Evolutionary conservation across 2,329 filamentous ascomycete genomes (phyloP), one percentile per base, ranked within the genome.

Genomic region (Macrophomina phaseolina): DNA sequence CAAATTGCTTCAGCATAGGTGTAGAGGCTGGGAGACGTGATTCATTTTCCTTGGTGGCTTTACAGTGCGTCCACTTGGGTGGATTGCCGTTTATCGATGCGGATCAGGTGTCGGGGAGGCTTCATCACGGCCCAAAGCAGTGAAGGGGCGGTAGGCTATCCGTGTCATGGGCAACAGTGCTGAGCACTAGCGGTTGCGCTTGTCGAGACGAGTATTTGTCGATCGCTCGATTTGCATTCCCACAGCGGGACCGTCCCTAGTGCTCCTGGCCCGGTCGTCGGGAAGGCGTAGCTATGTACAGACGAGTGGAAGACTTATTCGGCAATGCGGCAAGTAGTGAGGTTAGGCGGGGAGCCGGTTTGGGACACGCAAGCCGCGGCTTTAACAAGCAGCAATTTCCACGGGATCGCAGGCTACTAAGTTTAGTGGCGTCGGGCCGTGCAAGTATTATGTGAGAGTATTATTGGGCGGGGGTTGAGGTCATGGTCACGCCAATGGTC

Each of bases 351-450:
- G 23, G 42, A 36, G n/a, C 45, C 58, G 58, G n/a, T 36, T 38
- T 5, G 14, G 30, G 42, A 62, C 42, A 30, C 58, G 32, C 58
- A 62, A 62, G 45, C 58, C 30, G 42, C 58, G 58, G 58, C 58
- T 62, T 62, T 30, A 49, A 49, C 12, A 30, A 2, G 30, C 30
- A 49, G 58, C 45, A 62, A 62, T 62, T 51, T 62, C 58, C 58
- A 62, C 42, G 45, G 18, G 49, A 12, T n/a, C n/a, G 16, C 30
- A n/a, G 58, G 30, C 14, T 62, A 42, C 58, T 62, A 62, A 62
- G 58, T 62, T 62, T 62, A 51, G 58, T 62, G 58, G 58, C 32
- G 45, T n/a, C 7, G 52, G 32, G 28, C n/a, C 58, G 58, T 62
- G 58, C 58, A 3, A 11, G 16, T n/a, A 49, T 36, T 49, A 62